Percentiles rank a stretch among this genome's conserved stretches.
These are phyloP conservation scores for Nakaseomyces uthaithaninus DNA, from an alignment of 1,139 yeast species.

Conservation along the genomic window DNA sequence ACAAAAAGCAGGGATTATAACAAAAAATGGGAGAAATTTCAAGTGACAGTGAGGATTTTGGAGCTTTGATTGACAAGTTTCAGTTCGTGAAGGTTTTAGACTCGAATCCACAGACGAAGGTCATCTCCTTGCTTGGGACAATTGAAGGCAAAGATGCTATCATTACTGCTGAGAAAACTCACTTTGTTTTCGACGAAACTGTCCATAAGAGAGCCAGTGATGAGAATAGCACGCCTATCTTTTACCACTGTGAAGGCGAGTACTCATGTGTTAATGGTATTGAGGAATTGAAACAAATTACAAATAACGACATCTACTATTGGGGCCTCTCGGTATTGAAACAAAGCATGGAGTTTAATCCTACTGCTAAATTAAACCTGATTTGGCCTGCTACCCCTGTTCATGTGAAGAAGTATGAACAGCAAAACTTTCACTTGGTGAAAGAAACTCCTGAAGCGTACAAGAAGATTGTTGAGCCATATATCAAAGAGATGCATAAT, in stretches of 20 bases:
- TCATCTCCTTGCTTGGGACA: slow-evolving; percentile 55
- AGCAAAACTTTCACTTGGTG: slow-evolving; percentile 51
- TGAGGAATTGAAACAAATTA: slow-evolving; percentile 39
- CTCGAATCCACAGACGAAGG: slow-evolving; percentile 59
- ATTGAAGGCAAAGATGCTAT: slow-evolving; percentile 60
- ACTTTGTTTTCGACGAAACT: slow-evolving; percentile 37
- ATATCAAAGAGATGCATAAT: slow-evolving; percentile 68
- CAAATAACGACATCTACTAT: slow-evolving; percentile 70
- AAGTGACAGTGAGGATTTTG: slow-evolving; percentile 7
- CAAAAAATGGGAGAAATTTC: slow-evolving; percentile 5
- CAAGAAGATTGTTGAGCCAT: slow-evolving; percentile 55
- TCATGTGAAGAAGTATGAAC: slow-evolving; percentile 68
- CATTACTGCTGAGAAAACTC: slow-evolving; percentile 65
- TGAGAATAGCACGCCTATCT: slow-evolving; percentile 20
- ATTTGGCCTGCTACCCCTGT: slow-evolving; percentile 87
- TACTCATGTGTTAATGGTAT: slow-evolving; percentile 32
- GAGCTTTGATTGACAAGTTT: slow-evolving; percentile 33
- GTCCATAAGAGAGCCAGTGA: slow-evolving; percentile 21
- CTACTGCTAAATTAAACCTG: slow-evolving; percentile 65
- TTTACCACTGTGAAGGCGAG: slow-evolving; percentile 27
- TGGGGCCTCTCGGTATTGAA: slow-evolving; percentile 61
- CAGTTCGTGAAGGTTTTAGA: slow-evolving; percentile 38
- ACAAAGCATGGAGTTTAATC: slow-evolving; percentile 42
- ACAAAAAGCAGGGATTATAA: neutral
- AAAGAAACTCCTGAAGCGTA: slow-evolving; percentile 79